A percentile compares a stretch with the other conserved stretches of the same genome.
phyloP scores from a whole-genome alignment of 1,139 yeast genomes.

The Spathaspora sp. region DNA sequence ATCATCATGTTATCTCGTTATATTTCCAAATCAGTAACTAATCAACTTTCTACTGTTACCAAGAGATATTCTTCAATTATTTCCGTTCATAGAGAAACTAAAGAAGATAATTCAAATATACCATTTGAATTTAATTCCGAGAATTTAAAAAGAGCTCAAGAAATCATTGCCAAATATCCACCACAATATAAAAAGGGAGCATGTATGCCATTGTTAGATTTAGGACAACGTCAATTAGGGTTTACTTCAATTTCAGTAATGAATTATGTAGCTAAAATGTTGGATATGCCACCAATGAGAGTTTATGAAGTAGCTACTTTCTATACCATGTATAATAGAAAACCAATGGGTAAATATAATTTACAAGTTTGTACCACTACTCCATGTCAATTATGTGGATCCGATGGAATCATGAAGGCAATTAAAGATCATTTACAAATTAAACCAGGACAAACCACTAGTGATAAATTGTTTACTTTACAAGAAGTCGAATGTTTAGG shows the following conservation, averaged over 20 bases:
- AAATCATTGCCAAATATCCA: conserved; percentile 77
- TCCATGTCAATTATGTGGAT: conserved; percentile 85
- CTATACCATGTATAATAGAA: conserved; percentile 88
- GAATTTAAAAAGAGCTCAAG: conserved; percentile 68
- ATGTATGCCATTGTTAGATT: conserved; percentile 80
- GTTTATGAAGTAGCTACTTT: conserved; percentile 92
- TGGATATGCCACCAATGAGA: conserved; percentile 94
- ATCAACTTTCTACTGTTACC: conserved; percentile 11
- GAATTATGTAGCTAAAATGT: conserved; percentile 85
- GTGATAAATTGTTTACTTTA: conserved; percentile 73
- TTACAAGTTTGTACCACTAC: conserved; percentile 89
- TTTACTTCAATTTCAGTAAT: conserved; percentile 87
- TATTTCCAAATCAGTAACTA: conserved; percentile 6
- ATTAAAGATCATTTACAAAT: conserved; percentile 60
- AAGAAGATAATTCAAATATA: conserved; percentile 63
- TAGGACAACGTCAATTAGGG: conserved; percentile 88
- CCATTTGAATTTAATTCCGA: conserved; percentile 77
- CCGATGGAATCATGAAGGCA: conserved; percentile 75
- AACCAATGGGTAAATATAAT: conserved; percentile 84
- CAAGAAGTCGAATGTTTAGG: conserved; percentile 93
- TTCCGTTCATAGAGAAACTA: conserved; percentile 73
- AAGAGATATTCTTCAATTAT: conserved; percentile 43
- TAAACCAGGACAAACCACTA: conserved; percentile 78
- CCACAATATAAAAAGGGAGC: conserved; percentile 87
- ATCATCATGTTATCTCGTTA: conserved; percentile 15